Base-by-base conservation (phyloP, 192 early-diverging fungal genomes). In the Linderina pennispora region DNA sequence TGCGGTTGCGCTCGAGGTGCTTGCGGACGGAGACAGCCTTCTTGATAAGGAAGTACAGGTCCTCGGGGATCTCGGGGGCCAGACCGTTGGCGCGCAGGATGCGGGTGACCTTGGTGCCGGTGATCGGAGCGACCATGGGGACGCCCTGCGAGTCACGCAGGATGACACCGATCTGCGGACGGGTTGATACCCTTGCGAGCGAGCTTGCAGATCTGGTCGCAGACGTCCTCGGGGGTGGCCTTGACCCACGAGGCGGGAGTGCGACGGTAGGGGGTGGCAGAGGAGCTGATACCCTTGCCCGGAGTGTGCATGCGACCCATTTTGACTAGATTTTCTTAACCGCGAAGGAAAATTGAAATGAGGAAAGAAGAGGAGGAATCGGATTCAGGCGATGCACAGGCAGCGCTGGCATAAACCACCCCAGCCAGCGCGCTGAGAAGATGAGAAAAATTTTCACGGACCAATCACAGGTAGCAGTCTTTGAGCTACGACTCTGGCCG, bases 31-130 rank as follows among this genome's bases (percentile, higher is more conserved):
- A 82, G 58, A 99, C 92, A 55, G 96, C 94, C 89, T 97, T 97
- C 89, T 96, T 99, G 82, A 97, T 97, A 58, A 99, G 76, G 77
- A 91, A 90, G 86, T 96, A 96, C 44, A 99, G 83, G 80, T 99
- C 94, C 80, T 99, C 96, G 57, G 94, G 94, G 67, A 97, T 85
- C 67, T 90, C 87, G 48, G 94, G 94, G 55, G 84, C 89, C 41
- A 94, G 77, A 62, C 92, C 92, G 79, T 92, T 94, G 76, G 87
- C 82, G 80, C 92, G 94, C 57, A 99, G 82, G 76, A 99, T 97
- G 80, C 96, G 92, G 59, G 97, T 85, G 51, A 99, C 82, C 90
- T 99, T 97, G 91, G 94, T 99, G 71, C 94, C 93, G 63, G 96
- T 99, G 64, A 99, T 87, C 75, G 77, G 79, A 62, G 82, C 83